Base-by-base conservation (phyloP, 2,329 filamentous ascomycete genomes). In the Trichoderma koningiopsis region DNA sequence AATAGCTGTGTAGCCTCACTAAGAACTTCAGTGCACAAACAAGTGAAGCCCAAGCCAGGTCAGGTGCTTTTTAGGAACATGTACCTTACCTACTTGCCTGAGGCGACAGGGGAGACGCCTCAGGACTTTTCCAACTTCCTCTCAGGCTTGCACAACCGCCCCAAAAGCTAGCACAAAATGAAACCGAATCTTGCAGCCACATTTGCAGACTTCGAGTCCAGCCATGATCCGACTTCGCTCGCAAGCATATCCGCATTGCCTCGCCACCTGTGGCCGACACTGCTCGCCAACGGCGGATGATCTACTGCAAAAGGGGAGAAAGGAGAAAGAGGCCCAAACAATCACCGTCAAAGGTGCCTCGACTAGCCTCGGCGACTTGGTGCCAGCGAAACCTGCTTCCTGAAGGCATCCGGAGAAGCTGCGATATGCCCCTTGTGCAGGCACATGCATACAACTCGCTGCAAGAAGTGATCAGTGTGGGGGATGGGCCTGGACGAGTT, bases 401-500 rank as follows among this genome's bases (percentile, higher is more conserved):
- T 8, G 56, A 22, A 29, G 27, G 53, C 53, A 37, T 52, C 55
- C 29, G 37, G 27, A 49, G 63, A 58, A 14, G 53, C 37, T 27
- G 29, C 57, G 29, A 29, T n/a, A 55, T 49, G 63, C 68, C 65
- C 56, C 49, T 67, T 31, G 60, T 70, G 40, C 55, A 56, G 68
- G 49, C 57, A 58, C 68, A 67, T 70, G 63, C 59, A 69, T 52
- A 63, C 49, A 27, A 68, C 19, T 56, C 66, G 22, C 66, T 29
- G 55, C 49, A 68, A 62, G 11, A 24, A 37, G 27, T 62, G 60
- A 68, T 70, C 63, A 35, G 57, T 70, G 63, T 59, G 69, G 69
- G 69, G 65, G 69, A 68, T 37, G 37, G n/a, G 8, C 27, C 35
- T 29, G 40, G 43, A 14, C 16, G 56, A 53, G 69, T 68, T 70